Percentiles rank a stretch among this genome's conserved stretches.
Evolutionary conservation across 169 alveolate species (phyloP).

Genomic region (Theileria orientalis): DNA sequence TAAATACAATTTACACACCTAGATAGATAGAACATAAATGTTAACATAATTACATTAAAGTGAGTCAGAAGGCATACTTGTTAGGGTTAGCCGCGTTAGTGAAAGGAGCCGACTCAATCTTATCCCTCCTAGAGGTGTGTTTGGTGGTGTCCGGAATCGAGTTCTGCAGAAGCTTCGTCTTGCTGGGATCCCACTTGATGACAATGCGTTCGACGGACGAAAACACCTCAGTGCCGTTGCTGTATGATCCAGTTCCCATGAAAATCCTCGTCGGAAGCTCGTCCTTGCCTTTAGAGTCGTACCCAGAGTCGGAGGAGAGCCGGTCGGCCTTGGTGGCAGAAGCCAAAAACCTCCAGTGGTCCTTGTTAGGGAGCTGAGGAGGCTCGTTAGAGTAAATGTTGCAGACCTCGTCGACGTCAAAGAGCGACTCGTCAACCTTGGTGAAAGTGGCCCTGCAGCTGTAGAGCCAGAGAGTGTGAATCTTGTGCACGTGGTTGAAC

Average conservation of each 20-base stretch:
- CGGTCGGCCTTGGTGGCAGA: conserved; percentile 28
- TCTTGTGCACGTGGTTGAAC: conserved; percentile 76
- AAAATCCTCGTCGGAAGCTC: conserved; percentile 76
- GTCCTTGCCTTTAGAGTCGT: conserved; percentile 55
- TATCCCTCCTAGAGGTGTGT: conserved; percentile 21
- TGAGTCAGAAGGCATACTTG: conserved; percentile 3
- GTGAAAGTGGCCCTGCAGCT: conserved; percentile 87
- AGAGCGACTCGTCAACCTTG: conserved; percentile 71
- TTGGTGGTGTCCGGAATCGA: conserved; percentile 25
- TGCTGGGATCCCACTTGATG: conserved; percentile 82
- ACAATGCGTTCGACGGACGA: conserved; percentile 79
- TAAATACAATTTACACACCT: no score
- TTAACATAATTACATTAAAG: neutral
- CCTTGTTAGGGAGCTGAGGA: conserved; percentile 84
- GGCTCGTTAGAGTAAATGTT: conserved; percentile 82
- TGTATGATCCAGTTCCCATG: conserved; percentile 84
- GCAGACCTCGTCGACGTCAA: conserved; percentile 85
- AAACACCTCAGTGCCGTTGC: conserved; percentile 82
- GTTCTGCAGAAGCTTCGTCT: conserved; percentile 73
- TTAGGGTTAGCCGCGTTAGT: conserved; percentile 57
- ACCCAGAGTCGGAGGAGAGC: conserved; percentile 49
- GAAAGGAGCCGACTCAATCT: conserved; percentile 49
- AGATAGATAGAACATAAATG: no score
- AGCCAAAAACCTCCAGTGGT: conserved; percentile 82
- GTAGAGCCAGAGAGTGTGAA: conserved; percentile 89